phyloP scores from a whole-genome alignment of 257 asterid genomes.

The Fraxinus anomala region DNA sequence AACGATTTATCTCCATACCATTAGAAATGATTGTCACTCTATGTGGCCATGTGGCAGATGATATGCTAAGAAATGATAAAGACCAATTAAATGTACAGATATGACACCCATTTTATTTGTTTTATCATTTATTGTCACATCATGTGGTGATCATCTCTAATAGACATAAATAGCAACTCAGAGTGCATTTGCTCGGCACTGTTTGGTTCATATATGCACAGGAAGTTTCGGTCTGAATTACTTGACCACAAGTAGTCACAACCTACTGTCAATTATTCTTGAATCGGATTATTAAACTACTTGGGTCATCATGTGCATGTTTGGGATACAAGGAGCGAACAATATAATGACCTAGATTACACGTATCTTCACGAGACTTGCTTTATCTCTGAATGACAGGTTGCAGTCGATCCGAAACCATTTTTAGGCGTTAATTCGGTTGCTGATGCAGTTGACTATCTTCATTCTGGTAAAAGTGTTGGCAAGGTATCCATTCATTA shows the following conservation, averaged over 20 bases:
- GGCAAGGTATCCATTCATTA: conserved; percentile 70
- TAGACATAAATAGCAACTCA: too few relatives aligned
- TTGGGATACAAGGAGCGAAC: neutral
- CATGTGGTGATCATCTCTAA: too few relatives aligned
- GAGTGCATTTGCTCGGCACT: neutral
- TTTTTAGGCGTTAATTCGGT: conserved; percentile 75
- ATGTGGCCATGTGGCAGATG: too few relatives aligned
- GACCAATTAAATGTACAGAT: too few relatives aligned
- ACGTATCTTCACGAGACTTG: neutral
- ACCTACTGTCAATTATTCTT: neutral
- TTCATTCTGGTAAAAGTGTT: conserved; percentile 89
- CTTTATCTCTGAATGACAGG: conserved; percentile 38
- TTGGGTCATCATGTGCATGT: neutral
- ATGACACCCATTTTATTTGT: too few relatives aligned
- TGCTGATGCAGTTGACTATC: conserved; percentile 91
- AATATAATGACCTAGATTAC: neutral
- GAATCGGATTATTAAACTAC: neutral
- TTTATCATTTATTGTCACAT: neutral
- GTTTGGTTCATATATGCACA: neutral
- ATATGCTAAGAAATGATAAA: too few relatives aligned
- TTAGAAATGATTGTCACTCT: too few relatives aligned
- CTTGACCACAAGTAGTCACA: neutral
- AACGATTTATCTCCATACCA: too few relatives aligned
- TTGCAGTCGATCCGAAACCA: conserved; percentile 69
- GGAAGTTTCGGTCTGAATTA: too few relatives aligned